Percentiles rank a stretch among this genome's conserved stretches.
phyloP scores from a whole-genome alignment of 78 protist genomes.

The Pigoraptor vietnamica region DNA sequence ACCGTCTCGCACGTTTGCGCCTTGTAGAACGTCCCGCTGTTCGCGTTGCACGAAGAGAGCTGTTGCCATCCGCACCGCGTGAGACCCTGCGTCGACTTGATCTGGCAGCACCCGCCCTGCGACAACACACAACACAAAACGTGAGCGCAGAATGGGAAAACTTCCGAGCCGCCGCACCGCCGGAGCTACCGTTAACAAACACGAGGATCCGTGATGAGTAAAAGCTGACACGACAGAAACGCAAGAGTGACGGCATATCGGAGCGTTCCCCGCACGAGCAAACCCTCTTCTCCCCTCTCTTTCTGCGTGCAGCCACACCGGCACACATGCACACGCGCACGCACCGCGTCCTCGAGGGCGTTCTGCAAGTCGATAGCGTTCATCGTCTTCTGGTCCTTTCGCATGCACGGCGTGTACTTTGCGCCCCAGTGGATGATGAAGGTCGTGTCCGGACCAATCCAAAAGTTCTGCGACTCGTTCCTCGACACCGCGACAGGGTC shows the following conservation, averaged over 20 bases:
- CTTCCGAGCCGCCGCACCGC: no score
- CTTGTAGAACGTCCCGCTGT: background rate
- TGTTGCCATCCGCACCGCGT: background rate
- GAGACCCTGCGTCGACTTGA: background rate
- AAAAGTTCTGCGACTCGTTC: background rate
- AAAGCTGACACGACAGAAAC: no score
- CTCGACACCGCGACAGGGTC: background rate
- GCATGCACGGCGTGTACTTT: conserved; percentile 25
- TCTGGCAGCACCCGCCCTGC: background rate
- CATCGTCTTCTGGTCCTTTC: background rate
- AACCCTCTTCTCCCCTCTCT: no score
- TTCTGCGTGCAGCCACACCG: background rate
- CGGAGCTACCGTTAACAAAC: no score
- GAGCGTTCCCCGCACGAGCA: no score
- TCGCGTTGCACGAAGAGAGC: background rate
- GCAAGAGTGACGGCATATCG: no score
- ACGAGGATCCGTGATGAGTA: no score
- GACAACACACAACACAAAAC: no score
- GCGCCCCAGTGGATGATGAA: conserved; percentile 14
- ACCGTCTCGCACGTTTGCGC: background rate
- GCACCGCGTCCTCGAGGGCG: background rate
- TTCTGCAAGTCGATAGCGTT: background rate
- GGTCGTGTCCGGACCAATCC: conserved; percentile 28
- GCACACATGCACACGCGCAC: background rate
- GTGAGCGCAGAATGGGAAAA: no score